A percentile compares a stretch with the other conserved stretches of the same genome.
phyloP scores from a whole-genome alignment of 768 basidiomycete species.

The Leccinum subtestaceum region DNA sequence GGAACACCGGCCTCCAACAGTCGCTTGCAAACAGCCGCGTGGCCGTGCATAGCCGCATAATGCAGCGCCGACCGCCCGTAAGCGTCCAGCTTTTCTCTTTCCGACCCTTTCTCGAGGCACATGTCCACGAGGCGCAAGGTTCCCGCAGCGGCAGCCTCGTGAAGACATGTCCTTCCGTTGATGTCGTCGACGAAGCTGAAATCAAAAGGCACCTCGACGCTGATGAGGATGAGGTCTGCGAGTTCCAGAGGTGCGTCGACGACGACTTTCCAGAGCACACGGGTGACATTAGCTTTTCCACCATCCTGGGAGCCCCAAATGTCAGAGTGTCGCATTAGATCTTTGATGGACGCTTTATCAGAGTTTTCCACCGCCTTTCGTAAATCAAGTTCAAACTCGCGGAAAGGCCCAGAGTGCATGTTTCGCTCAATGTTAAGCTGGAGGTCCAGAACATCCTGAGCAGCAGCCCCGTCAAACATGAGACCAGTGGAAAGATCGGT shows the following conservation, averaged over 20 bases:
- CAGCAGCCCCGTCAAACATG: slow-evolving; percentile 76
- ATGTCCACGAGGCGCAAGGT: slow-evolving; percentile 71
- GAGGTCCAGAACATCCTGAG: slow-evolving; percentile 70
- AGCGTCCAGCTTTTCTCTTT: slow-evolving; percentile 73
- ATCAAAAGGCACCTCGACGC: slow-evolving; percentile 71
- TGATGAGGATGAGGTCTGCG: slow-evolving; percentile 70
- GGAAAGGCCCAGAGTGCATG: slow-evolving; percentile 67
- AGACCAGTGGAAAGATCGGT: slow-evolving; percentile 72
- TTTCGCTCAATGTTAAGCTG: slow-evolving; percentile 65
- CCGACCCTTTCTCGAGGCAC: slow-evolving; percentile 71
- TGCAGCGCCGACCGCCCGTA: slow-evolving; percentile 94
- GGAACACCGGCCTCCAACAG: slow-evolving; percentile 69
- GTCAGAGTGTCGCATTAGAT: slow-evolving; percentile 70
- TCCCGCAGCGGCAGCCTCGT: slow-evolving; percentile 90
- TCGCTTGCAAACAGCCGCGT: slow-evolving; percentile 68
- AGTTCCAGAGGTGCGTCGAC: slow-evolving; percentile 75
- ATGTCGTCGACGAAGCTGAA: slow-evolving; percentile 95
- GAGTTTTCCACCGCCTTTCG: slow-evolving; percentile 68
- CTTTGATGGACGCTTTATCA: slow-evolving; percentile 58
- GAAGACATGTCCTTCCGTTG: slow-evolving; percentile 90
- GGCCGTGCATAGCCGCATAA: slow-evolving; percentile 94
- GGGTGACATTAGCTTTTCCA: slow-evolving; percentile 67
- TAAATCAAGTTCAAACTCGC: slow-evolving; percentile 86
- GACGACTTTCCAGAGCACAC: slow-evolving; percentile 94
- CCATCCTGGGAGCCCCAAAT: slow-evolving; percentile 58